Evolutionary conservation across 352 stramenopile genomes (phyloP), one percentile per base, ranked within the genome.

Genomic region (Pythium dissimile): DNA sequence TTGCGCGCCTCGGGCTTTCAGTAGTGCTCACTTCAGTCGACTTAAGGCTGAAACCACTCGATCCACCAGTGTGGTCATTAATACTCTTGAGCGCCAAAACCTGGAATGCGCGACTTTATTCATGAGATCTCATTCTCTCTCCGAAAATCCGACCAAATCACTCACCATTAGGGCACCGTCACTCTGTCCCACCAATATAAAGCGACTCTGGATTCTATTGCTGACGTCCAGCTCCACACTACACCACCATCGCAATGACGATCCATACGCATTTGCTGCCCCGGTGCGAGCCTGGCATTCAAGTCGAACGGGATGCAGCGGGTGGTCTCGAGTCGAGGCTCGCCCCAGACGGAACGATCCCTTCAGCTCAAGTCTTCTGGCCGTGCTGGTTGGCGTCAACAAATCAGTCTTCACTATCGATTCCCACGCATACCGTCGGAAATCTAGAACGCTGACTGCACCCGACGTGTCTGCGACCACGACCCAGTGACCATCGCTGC

Each of bases 251-350:
- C 35, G 32, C 21, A 67, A 30, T 28, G 51, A 23, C 18, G 38
- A 46, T 6, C 57, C 47, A 21, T 18, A 32, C 24, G 9, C 5
- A 4, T 11, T 20, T 4, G n/a, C 16, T 2, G 49, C 34, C 2
- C 26, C 39, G 4, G 31, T 27, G 11, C 21, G 39, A 8, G 34
- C 41, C 9, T 42, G 27, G 9, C 67, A 42, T 11, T 64, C 21
- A 38, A 88, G 21, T 2, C 75, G 62, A 30, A 79, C 73, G 5
- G 53, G 34, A 3, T 78, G 62, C 0, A 85, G 45, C 9, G 66
- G 52, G 31, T 71, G 84, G 13, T 56, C 27, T 16, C 27, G 23
- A 1, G 32, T 2, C 2, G 50, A 43, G 9, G 50, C 41, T 24
- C 79, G 59, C 0, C 76, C 72, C 8, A 76, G 70, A 0, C 72